Conservation (phyloP, 371 early-diverging fungal species). For the Lichtheimia corymbifera region DNA sequence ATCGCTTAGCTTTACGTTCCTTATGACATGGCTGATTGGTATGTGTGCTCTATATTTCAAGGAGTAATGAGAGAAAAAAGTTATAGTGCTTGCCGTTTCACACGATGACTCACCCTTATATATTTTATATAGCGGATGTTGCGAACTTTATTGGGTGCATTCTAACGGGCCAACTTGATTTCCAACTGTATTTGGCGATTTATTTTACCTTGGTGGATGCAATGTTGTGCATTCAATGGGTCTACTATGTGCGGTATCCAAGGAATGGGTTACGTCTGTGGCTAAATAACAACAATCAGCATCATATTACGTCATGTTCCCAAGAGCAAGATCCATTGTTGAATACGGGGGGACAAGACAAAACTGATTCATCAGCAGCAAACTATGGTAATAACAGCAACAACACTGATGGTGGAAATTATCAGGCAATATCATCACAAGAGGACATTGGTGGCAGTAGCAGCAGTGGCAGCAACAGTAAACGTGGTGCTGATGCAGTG, state of each 20-base stretch:
- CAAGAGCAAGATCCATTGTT: not conserved
- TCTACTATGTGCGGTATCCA: slow-evolving; percentile 44
- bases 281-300: slow-evolving; percentile 18
- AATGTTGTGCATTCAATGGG: slow-evolving; percentile 40
- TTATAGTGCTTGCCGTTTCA: not conserved
- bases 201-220: slow-evolving; percentile 44
- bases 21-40: slow-evolving; percentile 66
- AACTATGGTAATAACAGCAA: no score
- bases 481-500: not conserved
- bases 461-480: no score
- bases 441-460: no score
- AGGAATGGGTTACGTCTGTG: slow-evolving; percentile 31
- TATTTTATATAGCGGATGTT: slow-evolving; percentile 53
- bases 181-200: slow-evolving; percentile 57
- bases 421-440: slow-evolving; percentile 5
- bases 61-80: not conserved
- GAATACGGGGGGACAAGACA: no score
- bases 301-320: not conserved
- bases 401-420: not conserved
- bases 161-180: slow-evolving; percentile 70
- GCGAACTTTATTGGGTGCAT: slow-evolving; percentile 70
- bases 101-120: not conserved
- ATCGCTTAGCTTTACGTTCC: slow-evolving; percentile 59
- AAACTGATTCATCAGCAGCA: no score
- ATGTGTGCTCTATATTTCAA: slow-evolving; percentile 8